Percentiles rank a stretch among this genome's conserved stretches.
These are phyloP conservation scores for Pneumocystis murina DNA, from an alignment of 1,139 yeast species.

Conservation along the genomic window DNA sequence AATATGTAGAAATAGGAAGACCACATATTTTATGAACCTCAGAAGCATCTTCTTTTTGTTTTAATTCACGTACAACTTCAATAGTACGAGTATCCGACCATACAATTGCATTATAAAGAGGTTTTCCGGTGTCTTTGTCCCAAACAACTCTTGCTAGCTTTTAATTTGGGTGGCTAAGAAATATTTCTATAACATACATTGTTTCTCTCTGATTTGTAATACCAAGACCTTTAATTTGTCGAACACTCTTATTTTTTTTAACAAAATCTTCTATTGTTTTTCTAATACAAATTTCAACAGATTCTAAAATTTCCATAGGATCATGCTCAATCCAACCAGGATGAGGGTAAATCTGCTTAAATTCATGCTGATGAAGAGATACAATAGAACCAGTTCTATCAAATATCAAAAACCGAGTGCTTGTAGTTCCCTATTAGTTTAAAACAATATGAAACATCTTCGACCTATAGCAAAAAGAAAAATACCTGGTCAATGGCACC, in stretches of 20 bases:
- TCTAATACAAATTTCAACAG: constrained; percentile 35
- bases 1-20: constrained; percentile 77
- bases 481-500: constrained; percentile 12
- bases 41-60: constrained; percentile 44
- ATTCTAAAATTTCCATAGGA: constrained; percentile 70
- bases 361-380: constrained; percentile 81
- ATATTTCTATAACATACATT: neutral
- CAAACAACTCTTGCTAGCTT: constrained; percentile 88
- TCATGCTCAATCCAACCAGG: constrained; percentile 82
- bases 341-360: constrained; percentile 26
- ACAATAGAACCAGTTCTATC: constrained; percentile 57
- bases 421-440: constrained; percentile 69
- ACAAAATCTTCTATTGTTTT: constrained; percentile 24
- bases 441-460: neutral
- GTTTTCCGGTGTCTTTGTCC: constrained; percentile 71
- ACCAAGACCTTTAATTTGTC: constrained; percentile 29
- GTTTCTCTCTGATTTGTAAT: neutral
- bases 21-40: constrained; percentile 59
- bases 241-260: constrained; percentile 20
- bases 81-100: constrained; percentile 92
- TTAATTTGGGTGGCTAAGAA: constrained; percentile 73
- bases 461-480: neutral
- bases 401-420: constrained; percentile 81
- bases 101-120: constrained; percentile 76
- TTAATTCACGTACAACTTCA: constrained; percentile 51